Base-by-base conservation (phyloP, 345 rosid species). In the Rhodamnia argentea region DNA sequence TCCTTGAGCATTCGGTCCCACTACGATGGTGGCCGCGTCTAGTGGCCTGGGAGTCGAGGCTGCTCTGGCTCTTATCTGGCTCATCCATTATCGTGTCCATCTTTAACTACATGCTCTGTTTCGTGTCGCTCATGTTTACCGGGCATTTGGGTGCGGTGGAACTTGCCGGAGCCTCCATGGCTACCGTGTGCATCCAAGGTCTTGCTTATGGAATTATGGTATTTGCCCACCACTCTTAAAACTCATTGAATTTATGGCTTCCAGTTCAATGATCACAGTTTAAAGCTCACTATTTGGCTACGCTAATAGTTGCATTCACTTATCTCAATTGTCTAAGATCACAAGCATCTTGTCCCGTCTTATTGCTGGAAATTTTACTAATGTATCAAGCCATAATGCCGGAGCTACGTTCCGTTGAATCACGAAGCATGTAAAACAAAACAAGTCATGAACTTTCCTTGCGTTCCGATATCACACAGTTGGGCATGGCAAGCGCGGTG, bases 141-240 rank as follows among this genome's bases (percentile, higher is more conserved):
- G 99, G 99, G 18, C 98, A 95, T 88, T 88, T 96, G 83, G 95
- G 98, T 18, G 85, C 97, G 1, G 82, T 93, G 56, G 91, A 95
- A 90, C 95, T 96, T 40, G 99, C 99, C 3, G 98, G 99, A 3
- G 98, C 99, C 85, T 93, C 99, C 15, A 91, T 95, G 32, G 97
- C 99, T 32, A 91, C 92, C 51, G 98, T 96, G 10, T 98, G 98
- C 32, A 93, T 95, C 84, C 99, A 95, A 84, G 99, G 99, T 44
- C 98, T 96, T 76, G 97, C 98, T 86, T 96, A 96, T 85, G 99
- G 99, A 23, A 92, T 96, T 54, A 96, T 96, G 99, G 98, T 96
- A 91, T 4, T 86, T n/a, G 84, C 18, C 54, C 78, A 70, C 78
- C 47, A 70, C 47, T 70, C 78, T 70, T 37, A 16, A 18, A 70